Conservation (phyloP, 768 basidiomycete species). For the Pulveroboletus sp. region DNA sequence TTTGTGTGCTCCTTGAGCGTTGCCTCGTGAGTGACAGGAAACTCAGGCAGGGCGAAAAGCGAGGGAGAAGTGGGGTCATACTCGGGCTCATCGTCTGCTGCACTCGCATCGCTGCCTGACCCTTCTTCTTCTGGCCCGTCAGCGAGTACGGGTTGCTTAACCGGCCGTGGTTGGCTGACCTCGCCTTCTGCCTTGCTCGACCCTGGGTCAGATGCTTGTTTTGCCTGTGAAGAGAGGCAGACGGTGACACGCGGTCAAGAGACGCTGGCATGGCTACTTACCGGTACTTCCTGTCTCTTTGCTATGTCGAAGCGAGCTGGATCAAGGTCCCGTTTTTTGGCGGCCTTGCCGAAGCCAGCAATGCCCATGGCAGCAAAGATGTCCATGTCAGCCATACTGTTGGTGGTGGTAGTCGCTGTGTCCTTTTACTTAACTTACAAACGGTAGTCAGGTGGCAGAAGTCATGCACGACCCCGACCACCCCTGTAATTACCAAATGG, state of each 20-base stretch:
- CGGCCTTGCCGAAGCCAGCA: slow-evolving; percentile 75
- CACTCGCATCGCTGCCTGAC: slow-evolving; percentile 23
- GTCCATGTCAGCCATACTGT: slow-evolving; percentile 58
- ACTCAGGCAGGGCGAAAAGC: slow-evolving; percentile 44
- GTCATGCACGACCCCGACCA: slow-evolving; percentile 21
- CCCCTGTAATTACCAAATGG: slow-evolving; percentile 10
- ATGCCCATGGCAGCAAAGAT: slow-evolving; percentile 84
- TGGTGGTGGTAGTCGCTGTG: slow-evolving; percentile 2
- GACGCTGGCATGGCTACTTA: slow-evolving; percentile 15
- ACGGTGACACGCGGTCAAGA: slow-evolving; percentile 23
- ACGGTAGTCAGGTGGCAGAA: slow-evolving; percentile 14
- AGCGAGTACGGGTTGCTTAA: slow-evolving; percentile 1
- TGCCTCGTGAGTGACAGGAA: slow-evolving; percentile 91
- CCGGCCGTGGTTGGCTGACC: slow-evolving; percentile 13
- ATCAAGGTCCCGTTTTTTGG: slow-evolving; percentile 64
- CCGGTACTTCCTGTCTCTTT: slow-evolving; percentile 48
- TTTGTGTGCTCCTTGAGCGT: slow-evolving; percentile 93
- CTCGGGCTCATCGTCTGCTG: slow-evolving; percentile 40
- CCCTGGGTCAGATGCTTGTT: slow-evolving; percentile 14
- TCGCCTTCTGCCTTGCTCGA: slow-evolving; percentile 22
- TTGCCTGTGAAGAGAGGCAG: slow-evolving; percentile 10
- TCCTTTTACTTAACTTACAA: too few species aligned
- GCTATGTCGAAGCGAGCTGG: slow-evolving; percentile 78
- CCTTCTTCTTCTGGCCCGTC: slow-evolving; percentile 19
- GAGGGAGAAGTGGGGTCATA: slow-evolving; percentile 49